A percentile compares a stretch with the other conserved stretches of the same genome.
phyloP scores from a whole-genome alignment of 2,329 filamentous ascomycete genomes.

The Pseudogymnoascus sp. region DNA sequence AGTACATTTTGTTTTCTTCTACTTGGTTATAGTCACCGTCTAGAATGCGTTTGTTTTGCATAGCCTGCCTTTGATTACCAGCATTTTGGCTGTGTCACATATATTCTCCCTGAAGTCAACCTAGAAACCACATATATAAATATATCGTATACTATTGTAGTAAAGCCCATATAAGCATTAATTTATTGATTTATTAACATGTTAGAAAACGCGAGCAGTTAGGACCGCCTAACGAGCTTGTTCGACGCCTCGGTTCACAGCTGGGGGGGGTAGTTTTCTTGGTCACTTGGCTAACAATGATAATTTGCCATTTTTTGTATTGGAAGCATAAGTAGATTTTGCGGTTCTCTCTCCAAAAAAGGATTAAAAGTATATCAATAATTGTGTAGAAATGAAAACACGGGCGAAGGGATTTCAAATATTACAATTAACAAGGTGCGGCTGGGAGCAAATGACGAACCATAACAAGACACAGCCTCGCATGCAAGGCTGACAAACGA shows the following conservation, averaged over 20 bases:
- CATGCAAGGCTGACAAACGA: conserved; percentile 5
- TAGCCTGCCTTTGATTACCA: background rate
- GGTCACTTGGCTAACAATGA: too few relatives aligned
- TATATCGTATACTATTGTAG: background rate
- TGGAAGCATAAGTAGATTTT: background rate
- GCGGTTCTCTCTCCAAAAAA: background rate
- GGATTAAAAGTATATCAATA: too few relatives aligned
- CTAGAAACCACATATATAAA: background rate
- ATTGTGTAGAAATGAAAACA: too few relatives aligned
- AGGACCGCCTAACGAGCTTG: background rate
- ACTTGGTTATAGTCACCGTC: background rate
- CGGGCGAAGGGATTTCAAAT: too few relatives aligned
- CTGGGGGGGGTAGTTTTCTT: background rate
- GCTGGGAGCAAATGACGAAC: too few relatives aligned
- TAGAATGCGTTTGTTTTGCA: conserved; percentile 9
- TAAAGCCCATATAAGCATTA: background rate
- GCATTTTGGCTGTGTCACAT: background rate
- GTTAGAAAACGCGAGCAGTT: background rate
- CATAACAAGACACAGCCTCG: too few relatives aligned
- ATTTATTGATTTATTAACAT: background rate
- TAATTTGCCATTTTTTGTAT: background rate
- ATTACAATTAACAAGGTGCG: too few relatives aligned
- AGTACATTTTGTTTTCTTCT: background rate
- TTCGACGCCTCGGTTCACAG: background rate
- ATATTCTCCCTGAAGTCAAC: background rate